Base-by-base conservation (phyloP, 352 stramenopile genomes). In the Plasmopara viticola region DNA sequence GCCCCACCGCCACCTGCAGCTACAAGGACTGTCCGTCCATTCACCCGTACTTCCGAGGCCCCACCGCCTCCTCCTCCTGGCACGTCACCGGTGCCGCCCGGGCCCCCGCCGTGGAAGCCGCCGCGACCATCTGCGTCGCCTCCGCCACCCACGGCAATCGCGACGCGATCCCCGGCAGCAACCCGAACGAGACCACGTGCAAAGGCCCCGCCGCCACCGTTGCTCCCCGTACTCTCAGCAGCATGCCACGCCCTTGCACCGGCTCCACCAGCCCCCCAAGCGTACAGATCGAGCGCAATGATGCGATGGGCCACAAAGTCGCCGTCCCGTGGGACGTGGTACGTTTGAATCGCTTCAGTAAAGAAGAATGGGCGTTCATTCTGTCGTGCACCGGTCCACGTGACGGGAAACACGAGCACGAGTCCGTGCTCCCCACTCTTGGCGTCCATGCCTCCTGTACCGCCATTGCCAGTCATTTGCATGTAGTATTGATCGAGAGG, bases 201-300 rank as follows among this genome's bases (percentile, higher is more conserved):
- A 58, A 91, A 94, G 12, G 81, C 80, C 6, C 84, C 84, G 0
- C 82, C 84, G 2, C 84, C 82, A n/a, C 81, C 84, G 12, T 68
- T 74, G 5, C 62, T 76, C 5, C 73, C 66, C 18, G 29, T 14
- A 20, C 14, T 57, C 6, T 51, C 53, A 10, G 48, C 48, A 15
- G 20, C 47, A 40, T 29, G 60, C 40, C 25, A 51, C 49, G 33
- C 45, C 13, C 45, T 60, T 14, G 73, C 74, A 17, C 78, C 77
- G 30, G 79, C 84, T 7, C 84, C 82, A 9, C 84, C 84, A n/a
- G 56, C 84, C 0, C 84, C 84, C 82, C 84, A 94, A 9, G 75
- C 67, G 33, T 87, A 88, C n/a, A 84, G 56, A 29, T 87, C 78
- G 4, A 87, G 25, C 5, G 73, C 75, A 18, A 88, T 70, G 29